Evolutionary conservation across 1,284 basidiomycete species (phyloP), one percentile per base, ranked within the genome.

Genomic region (Peniophora sp.): DNA sequence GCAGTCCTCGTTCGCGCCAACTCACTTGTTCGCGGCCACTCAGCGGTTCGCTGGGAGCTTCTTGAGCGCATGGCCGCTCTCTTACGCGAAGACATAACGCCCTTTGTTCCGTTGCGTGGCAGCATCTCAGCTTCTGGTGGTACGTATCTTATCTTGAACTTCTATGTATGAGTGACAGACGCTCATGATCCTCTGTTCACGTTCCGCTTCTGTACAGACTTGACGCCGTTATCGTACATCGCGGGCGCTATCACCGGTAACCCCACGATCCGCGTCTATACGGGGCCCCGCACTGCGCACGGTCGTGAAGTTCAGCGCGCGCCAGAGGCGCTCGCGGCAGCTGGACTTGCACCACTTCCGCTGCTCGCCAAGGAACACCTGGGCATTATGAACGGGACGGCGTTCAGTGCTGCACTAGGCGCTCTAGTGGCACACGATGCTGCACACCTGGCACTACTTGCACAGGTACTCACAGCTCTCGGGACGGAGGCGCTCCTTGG

Each of bases 1-100:
- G 90, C 92, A 1, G 91, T 94, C 58, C 70, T 92, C 8, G 76
- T 95, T 55, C 85, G 92, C 57, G 85, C 89, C 73, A 94, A 93
- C 68, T 91, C 88, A 2, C 78, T 92, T 48, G 79, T 91, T 50
- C 81, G 90, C 15, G 91, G 89, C 0, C 92, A 94, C 68, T 92
- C 88, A 34, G 92, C 87, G 44, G 84, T 94, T 8, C 78, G 91
- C 20, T 85, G 84, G 76, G 81, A 85, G 56, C 78, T 94, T 34
- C 78, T 94, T 51, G 76, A 91, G 63, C 83, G 82, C 60, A 89
- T 94, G 81, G 78, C 77, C 52, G 75, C 79, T 34, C 77, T 93
- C 50, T 76, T 95, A 47, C 69, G 73, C 45, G 80, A 81, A 55
- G 81, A 88, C 57, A 78, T 94, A 58, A 88, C 84, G 0, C 90